Evolutionary conservation across 2,329 filamentous ascomycete species (phyloP).

Genomic region (Monilinia fructigena): DNA sequence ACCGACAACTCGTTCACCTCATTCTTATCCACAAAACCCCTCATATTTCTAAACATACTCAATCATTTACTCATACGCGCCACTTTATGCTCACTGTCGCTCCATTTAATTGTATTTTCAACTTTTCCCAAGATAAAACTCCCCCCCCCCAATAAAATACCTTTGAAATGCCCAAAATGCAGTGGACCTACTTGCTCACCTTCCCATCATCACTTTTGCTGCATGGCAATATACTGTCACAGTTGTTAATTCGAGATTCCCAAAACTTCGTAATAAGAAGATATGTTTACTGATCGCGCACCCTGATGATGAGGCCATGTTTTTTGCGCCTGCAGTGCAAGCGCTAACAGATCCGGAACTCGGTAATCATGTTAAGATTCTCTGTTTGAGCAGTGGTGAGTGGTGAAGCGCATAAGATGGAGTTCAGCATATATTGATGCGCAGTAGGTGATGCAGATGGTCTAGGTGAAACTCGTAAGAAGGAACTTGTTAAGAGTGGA

Average conservation of each 20-base stretch:
- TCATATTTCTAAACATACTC: constrained; percentile 1
- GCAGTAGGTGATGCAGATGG: constrained; percentile 75
- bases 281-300: constrained; percentile 94
- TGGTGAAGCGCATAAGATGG: background rate
- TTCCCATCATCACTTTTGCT: constrained; percentile 45
- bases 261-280: constrained; percentile 74
- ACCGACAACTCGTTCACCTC: constrained; percentile 13
- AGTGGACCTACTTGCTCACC: constrained; percentile 35
- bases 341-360: constrained; percentile 76
- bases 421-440: constrained; percentile 28
- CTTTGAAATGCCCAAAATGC: constrained; percentile 30
- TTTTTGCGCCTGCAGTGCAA: constrained; percentile 87
- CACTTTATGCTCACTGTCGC: constrained; percentile 8
- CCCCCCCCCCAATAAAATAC: background rate
- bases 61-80: background rate
- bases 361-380: constrained; percentile 89
- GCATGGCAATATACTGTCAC: constrained; percentile 42
- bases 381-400: constrained; percentile 83
- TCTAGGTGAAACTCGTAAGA: constrained; percentile 76
- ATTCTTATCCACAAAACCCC: constrained; percentile 11
- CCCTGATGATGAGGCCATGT: constrained; percentile 99
- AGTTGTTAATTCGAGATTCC: constrained; percentile 51
- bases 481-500: constrained; percentile 80
- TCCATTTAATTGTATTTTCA: background rate
- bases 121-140: background rate